Evolutionary conservation across 768 basidiomycete genomes (phyloP), one percentile per base, ranked within the genome.

Genomic region (Dacryopinax spathularia): DNA sequence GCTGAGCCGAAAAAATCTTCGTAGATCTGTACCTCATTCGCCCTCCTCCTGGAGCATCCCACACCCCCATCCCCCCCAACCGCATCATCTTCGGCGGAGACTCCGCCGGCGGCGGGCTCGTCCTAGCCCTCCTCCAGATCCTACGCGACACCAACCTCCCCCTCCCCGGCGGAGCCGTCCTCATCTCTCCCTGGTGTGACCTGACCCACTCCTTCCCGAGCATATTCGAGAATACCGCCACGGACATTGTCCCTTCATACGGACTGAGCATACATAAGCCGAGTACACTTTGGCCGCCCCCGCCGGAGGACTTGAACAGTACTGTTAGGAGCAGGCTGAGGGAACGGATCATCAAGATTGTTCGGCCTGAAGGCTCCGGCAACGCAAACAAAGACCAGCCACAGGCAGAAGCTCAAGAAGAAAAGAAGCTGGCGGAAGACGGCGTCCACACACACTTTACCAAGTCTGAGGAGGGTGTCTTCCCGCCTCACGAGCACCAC

Each of bases 141-240:
- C 82, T 99, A 56, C 87, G 96, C 16, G 96, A 99, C 73, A 75
- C 81, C 0, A 85, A 83, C 1, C 77, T 94, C 25, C 92, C 92
- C 4, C 67, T 81, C 44, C 95, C 94, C 2, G 90, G 92, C 1
- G 96, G 92, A 6, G 92, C 85, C 0, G 79, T 95, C 18, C 76
- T 97, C 37, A 87, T 97, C 66, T 93, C 90, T 29, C 96, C 96
- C 0, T 97, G 95, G 89, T 88, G 86, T 13, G 89, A 91, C 73
- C 75, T 98, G n/a, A 94, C 91, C 0, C 96, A 98, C 73, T 93
- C 90, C 0, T 97, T 98, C 73, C 89, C 91, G 0, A 91, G 89
- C 68, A 81, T 94, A 48, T 81, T 90, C 69, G 76, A 79, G 36
- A 97, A 98, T 72, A 92, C 90, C 1, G 79, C 82, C 2, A 91